Evolutionary conservation across 768 basidiomycete species (phyloP).

Genomic region (Boletus pseudopeckii): DNA sequence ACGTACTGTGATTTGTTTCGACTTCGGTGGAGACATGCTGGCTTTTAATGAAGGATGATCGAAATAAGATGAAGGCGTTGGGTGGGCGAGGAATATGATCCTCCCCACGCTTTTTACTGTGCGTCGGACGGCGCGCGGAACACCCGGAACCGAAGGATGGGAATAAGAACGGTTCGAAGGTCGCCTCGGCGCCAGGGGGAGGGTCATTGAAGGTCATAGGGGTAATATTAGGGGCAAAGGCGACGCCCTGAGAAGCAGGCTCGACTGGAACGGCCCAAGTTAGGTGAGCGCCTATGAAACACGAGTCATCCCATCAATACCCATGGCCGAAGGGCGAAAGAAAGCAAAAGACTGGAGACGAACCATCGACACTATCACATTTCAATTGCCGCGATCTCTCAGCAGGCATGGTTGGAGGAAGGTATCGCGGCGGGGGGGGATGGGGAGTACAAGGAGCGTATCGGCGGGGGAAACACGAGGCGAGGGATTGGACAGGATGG

Average conservation of each 20-base stretch:
- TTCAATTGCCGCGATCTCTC: slow-evolving; percentile 39
- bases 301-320: slow-evolving; percentile 14
- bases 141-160: slow-evolving; percentile 41
- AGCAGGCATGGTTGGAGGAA: slow-evolving; percentile 41
- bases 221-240: slow-evolving; percentile 58
- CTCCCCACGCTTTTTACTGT: slow-evolving; percentile 67
- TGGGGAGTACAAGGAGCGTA: slow-evolving; percentile 18
- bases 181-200: slow-evolving; percentile 34
- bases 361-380: slow-evolving; percentile 36
- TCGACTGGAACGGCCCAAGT: slow-evolving; percentile 47
- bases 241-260: slow-evolving; percentile 39
- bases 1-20: slow-evolving; percentile 79
- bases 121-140: slow-evolving; percentile 44
- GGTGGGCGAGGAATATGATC: slow-evolving; percentile 81
- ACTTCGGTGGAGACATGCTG: slow-evolving; percentile 74
- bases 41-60: slow-evolving; percentile 76
- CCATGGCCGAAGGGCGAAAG: not conserved
- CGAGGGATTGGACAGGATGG: slow-evolving; percentile 12
- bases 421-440: slow-evolving; percentile 25
- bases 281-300: slow-evolving; percentile 38
- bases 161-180: slow-evolving; percentile 53
- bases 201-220: slow-evolving; percentile 56
- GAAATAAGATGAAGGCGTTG: slow-evolving; percentile 86
- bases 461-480: slow-evolving; percentile 26
- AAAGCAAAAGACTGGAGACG: slow-evolving; percentile 13